Conservation (phyloP, 1,139 yeast species). For the Blastobotrys indianensis region DNA sequence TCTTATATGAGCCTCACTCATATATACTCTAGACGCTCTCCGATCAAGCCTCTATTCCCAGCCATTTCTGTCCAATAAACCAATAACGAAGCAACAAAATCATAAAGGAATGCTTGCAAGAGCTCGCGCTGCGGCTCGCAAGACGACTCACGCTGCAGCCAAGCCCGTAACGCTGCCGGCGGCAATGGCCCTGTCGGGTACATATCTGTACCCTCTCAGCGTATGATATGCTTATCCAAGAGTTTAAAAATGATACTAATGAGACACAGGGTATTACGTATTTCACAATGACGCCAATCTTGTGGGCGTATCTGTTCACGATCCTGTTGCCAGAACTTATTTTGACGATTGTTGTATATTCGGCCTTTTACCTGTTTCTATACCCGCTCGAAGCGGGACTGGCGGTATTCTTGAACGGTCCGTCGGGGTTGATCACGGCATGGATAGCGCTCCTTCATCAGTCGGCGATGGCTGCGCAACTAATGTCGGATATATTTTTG, state of each 20-base stretch:
- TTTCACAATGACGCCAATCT: conserved; percentile 40
- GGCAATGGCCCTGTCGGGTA: conserved; percentile 27
- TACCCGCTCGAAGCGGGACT: conserved; percentile 47
- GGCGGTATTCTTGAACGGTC: conserved; percentile 48
- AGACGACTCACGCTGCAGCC: conserved; percentile 10
- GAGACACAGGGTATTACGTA: conserved; percentile 41
- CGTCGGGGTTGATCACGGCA: conserved; percentile 49
- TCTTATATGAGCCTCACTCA: too few relatives aligned
- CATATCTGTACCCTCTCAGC: conserved; percentile 28
- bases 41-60: too few relatives aligned
- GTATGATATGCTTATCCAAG: conserved; percentile 18
- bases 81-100: too few relatives aligned
- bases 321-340: conserved; percentile 48
- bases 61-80: too few relatives aligned
- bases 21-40: too few relatives aligned
- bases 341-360: conserved; percentile 41
- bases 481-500: conserved; percentile 45
- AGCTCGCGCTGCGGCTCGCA: conserved; percentile 7
- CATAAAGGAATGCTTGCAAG: neutral
- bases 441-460: conserved; percentile 51
- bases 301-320: conserved; percentile 49
- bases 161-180: conserved; percentile 24
- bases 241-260: conserved; percentile 26
- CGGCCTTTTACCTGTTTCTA: conserved; percentile 37
- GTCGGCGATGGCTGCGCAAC: conserved; percentile 45